Base-by-base conservation (phyloP, 495 filamentous ascomycete species). In the Tuber brumale region DNA sequence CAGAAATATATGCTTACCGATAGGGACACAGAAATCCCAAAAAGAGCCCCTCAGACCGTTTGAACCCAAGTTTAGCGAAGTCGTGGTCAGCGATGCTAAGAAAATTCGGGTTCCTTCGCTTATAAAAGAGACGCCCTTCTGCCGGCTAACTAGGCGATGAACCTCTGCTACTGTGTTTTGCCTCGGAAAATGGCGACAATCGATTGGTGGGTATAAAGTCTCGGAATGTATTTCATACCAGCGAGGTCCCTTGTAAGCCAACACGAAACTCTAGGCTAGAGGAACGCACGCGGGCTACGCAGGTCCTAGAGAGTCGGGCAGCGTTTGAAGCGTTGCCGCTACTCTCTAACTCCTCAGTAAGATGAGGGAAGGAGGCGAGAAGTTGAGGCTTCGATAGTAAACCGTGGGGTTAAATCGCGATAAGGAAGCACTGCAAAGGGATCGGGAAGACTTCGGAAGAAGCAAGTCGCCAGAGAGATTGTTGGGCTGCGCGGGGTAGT, bases 151-250 rank as follows among this genome's bases (percentile, higher is more conserved):
- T 66, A 19, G 27, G 14, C 27, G 57, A 35, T 35, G 14, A 35
- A 66, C 57, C 35, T 35, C 27, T 66, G 57, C 57, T 66, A 19
- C 57, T 66, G 57, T 66, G 57, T 35, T 66, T 66, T 35, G 57
- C 57, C 57, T 66, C 57, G 57, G 12, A 35, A 35, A 66, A 27
- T 66, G 57, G 14, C 14, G 27, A 66, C 57, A 66, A 66, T 66
- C 27, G 57, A 66, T 66, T 35, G 57, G 35, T 66, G 57, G 16
- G 27, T 66, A 66, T 31, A 66, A 35, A 31, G 14, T 66, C 31
- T 35, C 57, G 27, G 57, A 66, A 66, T 35, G 27, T 66, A 35
- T 66, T 35, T 66, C 57, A 66, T 66, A 66, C 57, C 57, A 66
- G 57, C 27, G 57, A 66, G 31, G 57, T 66, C 57, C 35, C 27